phyloP scores from a whole-genome alignment of 305 asterid species.

The Fraxinus baroniana region DNA sequence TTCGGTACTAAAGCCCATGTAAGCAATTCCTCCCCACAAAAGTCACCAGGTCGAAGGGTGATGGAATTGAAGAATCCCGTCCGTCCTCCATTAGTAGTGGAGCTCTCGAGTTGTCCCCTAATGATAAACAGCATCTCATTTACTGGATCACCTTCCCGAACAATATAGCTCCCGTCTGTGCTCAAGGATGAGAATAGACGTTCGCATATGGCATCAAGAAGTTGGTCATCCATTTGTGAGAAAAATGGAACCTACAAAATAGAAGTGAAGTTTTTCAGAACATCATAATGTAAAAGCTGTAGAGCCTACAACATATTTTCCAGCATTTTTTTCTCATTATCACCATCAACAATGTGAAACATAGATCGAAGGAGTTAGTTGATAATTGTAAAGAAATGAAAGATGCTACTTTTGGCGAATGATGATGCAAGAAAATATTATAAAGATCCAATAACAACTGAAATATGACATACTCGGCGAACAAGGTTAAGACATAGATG shows the following conservation, averaged over 20 bases:
- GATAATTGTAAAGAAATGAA: not conserved
- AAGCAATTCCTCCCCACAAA: constrained; percentile 86
- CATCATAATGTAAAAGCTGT: not conserved
- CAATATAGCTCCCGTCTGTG: constrained; percentile 65
- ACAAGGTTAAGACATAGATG: constrained; percentile 97
- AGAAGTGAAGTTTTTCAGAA: not conserved
- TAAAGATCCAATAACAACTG: not conserved
- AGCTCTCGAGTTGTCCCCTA: constrained; percentile 88
- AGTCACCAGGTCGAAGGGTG: constrained; percentile 79
- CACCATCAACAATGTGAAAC: not conserved
- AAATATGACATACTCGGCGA: constrained; percentile 63
- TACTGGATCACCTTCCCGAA: constrained; percentile 86
- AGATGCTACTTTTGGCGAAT: not conserved
- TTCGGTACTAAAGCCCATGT: constrained; percentile 94
- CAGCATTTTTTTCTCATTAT: not conserved
- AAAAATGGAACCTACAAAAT: constrained; percentile 78
- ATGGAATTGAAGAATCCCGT: constrained; percentile 87
- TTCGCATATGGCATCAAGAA: constrained; percentile 92
- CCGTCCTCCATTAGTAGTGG: constrained; percentile 87
- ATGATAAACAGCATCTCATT: constrained; percentile 87
- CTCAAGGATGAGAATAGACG: constrained; percentile 74
- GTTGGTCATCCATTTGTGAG: constrained; percentile 91
- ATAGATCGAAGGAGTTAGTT: not conserved
- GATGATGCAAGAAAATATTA: constrained; percentile 2
- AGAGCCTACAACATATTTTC: not conserved